Conservation (phyloP, 148 eudicot species). For the Linanthus parryae region DNA sequence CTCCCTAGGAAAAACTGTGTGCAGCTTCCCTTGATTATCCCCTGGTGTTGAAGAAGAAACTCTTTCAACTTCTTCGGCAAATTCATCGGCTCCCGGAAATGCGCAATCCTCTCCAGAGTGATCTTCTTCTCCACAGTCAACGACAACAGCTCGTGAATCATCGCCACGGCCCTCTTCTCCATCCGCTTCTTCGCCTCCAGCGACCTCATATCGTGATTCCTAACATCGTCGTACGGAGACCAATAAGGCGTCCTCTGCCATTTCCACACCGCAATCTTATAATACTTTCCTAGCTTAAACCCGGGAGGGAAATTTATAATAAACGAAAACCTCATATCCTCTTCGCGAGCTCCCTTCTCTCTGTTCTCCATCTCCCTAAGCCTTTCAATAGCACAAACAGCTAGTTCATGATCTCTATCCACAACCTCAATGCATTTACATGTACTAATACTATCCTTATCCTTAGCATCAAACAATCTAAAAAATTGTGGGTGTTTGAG, state of each 20-base stretch:
- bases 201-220: constrained; percentile 86
- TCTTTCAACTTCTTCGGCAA: constrained; percentile 89
- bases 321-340: constrained; percentile 73
- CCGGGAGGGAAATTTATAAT: constrained; percentile 92
- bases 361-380: constrained; percentile 86
- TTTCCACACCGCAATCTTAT: constrained; percentile 89
- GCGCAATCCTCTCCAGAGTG: constrained; percentile 91
- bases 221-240: constrained; percentile 91
- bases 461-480: constrained; percentile 71
- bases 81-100: constrained; percentile 69
- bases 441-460: too few species aligned
- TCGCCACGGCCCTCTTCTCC: constrained; percentile 88
- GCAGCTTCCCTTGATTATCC: constrained; percentile 92
- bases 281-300: constrained; percentile 77
- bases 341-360: constrained; percentile 72
- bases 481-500: constrained; percentile 72
- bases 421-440: constrained; percentile 77
- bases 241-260: constrained; percentile 98
- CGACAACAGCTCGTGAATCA: constrained; percentile 75
- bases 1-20: constrained; percentile 89
- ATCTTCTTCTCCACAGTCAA: constrained; percentile 97
- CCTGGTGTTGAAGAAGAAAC: constrained; percentile 87
- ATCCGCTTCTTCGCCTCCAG: constrained; percentile 83
- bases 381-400: constrained; percentile 67
- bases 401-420: constrained; percentile 44